These are phyloP conservation scores for Leccinum fibrillosum DNA, from an alignment of 768 basidiomycete species.

Conservation along the genomic window DNA sequence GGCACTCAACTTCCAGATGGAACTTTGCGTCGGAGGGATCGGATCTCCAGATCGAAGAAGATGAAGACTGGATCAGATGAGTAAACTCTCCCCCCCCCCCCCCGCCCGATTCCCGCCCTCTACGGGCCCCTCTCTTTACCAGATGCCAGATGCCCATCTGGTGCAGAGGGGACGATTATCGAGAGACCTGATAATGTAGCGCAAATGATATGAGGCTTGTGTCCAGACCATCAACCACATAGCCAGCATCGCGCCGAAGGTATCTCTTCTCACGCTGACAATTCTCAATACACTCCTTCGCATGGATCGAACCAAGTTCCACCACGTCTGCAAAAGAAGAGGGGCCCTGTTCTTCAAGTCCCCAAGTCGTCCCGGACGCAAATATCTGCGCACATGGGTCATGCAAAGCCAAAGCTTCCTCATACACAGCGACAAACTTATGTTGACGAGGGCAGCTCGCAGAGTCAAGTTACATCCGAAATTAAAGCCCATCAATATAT, in stretches of 20 bases:
- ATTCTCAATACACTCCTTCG: constrained; percentile 1
- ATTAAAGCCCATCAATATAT: constrained; percentile 10
- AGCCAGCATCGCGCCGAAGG: constrained; percentile 20
- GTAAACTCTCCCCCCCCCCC: too few species aligned
- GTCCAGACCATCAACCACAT: constrained; percentile 33
- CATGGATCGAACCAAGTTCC: constrained; percentile 12
- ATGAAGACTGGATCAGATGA: constrained; percentile 61
- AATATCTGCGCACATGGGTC: neutral
- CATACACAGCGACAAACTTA: constrained; percentile 3
- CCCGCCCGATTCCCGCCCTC: constrained; percentile 75
- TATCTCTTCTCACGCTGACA: constrained; percentile 6
- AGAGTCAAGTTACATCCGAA: constrained; percentile 7
- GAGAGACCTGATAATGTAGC: constrained; percentile 71
- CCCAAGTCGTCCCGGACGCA: constrained; percentile 12
- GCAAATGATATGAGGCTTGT: constrained; percentile 82
- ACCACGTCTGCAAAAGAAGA: constrained; percentile 27
- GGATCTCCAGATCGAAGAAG: constrained; percentile 33
- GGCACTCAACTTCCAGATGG: constrained; percentile 46
- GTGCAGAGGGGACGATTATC: constrained; percentile 81
- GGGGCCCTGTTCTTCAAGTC: constrained; percentile 8
- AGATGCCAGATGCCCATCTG: constrained; percentile 85
- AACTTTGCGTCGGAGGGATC: constrained; percentile 39
- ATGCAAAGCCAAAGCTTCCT: constrained; percentile 6
- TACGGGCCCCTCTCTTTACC: constrained; percentile 82
- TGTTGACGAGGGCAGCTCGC: neutral